These are phyloP conservation scores for Raphanus sativus DNA, from an alignment of 345 rosid genomes.

Conservation along the genomic window DNA sequence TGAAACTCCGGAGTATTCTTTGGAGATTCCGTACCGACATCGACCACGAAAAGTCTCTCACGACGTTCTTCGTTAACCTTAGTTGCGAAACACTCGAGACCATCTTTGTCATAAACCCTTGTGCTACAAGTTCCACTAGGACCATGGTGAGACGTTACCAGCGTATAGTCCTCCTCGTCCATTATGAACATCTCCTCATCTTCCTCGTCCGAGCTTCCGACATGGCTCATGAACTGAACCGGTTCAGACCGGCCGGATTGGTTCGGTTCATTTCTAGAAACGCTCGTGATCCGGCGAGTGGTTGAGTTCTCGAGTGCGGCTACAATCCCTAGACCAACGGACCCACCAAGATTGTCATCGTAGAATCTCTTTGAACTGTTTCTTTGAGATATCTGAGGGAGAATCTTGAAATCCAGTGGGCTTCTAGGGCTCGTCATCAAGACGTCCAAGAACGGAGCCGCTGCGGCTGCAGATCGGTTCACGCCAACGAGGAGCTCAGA, in stretches of 20 bases:
- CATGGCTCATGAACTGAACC: conserved; percentile 41
- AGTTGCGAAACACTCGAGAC: conserved; percentile 29
- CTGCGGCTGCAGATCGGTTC: conserved; percentile 39
- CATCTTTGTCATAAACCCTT: conserved; percentile 53
- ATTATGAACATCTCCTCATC: conserved; percentile 45
- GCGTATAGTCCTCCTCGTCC: conserved; percentile 68
- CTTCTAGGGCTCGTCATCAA: conserved; percentile 59
- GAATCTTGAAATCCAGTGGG: conserved; percentile 61
- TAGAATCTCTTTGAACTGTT: conserved; percentile 48
- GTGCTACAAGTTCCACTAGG: conserved; percentile 49
- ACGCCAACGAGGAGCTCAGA: conserved; percentile 65
- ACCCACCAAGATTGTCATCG: conserved; percentile 55
- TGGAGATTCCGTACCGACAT: conserved; percentile 34
- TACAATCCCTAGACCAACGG: conserved; percentile 86
- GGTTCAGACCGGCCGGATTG: conserved; percentile 41
- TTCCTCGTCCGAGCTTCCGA: conserved; percentile 31
- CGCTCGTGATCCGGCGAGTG: conserved; percentile 24
- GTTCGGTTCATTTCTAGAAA: conserved; percentile 30
- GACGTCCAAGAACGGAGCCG: conserved; percentile 41
- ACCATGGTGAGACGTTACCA: conserved; percentile 58
- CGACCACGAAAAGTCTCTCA: conserved; percentile 20
- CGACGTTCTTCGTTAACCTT: conserved; percentile 10
- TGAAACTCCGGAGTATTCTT: conserved; percentile 30
- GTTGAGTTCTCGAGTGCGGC: conserved; percentile 69
- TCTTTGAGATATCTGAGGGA: conserved; percentile 54